Base-by-base conservation (phyloP, 352 stramenopile species). In the Pythium coloratum region DNA sequence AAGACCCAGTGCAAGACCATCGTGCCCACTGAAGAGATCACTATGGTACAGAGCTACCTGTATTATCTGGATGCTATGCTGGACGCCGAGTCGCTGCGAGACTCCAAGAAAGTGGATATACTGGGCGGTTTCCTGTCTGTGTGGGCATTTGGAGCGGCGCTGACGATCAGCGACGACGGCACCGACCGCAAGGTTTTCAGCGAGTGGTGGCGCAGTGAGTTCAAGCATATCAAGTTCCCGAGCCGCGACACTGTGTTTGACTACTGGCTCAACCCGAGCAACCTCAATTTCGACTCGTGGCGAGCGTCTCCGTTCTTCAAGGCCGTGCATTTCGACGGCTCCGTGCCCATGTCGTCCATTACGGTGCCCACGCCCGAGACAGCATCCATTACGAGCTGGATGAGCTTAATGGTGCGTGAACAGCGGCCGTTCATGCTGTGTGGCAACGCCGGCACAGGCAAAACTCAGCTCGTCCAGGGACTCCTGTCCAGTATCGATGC, bases 221-320 rank as follows among this genome's bases (percentile, higher is more conserved):
- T 97, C 73, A 98, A 98, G 69, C 83, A 87, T 40, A 82, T 99
- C 64, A 98, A 98, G 72, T 89, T 98, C 42, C 96, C 95, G n/a
- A 85, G 80, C 32, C 88, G 87, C 47, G 87, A 98, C 59, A 98
- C 94, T 0, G 90, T 99, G 1, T 99, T 99, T 59, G 96, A 99
- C 74, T 99, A 99, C 71, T 99, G 90, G 84, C 79, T 98, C 26
- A 95, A 99, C 59, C 87, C 92, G 0, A 89, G 79, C 26, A 89
- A 86, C 2, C 76, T 97, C 50, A 70, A 72, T 6, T 98, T 98
- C 66, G 95, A 99, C 46, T 89, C 87, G 18, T 99, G 96, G 96
- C 88, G 88, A 14, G 91, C 95, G n/a, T 97, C 88, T 2, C 92
- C 92, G 4, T 96, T 91, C 62, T 98, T 98, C 69, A 88, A 87